Base-by-base conservation (phyloP, 1,139 yeast genomes). In the Yamadazyma trypodendri region DNA sequence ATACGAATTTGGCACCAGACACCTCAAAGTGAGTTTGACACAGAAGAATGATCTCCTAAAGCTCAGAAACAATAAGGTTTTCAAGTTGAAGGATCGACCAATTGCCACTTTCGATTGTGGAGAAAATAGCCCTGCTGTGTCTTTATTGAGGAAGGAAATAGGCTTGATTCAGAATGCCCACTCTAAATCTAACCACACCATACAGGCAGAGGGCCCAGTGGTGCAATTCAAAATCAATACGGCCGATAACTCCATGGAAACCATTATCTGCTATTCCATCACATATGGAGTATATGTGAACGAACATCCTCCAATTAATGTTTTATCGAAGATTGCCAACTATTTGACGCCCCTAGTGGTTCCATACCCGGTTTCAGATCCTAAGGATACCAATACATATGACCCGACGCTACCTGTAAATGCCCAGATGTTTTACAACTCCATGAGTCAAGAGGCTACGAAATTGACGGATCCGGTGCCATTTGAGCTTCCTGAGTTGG, bases 401-500 rank as follows among this genome's bases (percentile, higher is more conserved):
- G 47, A 47, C 23, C 39, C 46, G 1, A 14, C 46, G 31, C 14
- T 32, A 7, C 48, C 52, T 5, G 51, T 54, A 2, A 48, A 46
- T 9, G 55, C 65, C 1, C 60, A 56, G 15, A 40, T 58, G 20
- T 71, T 71, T 41, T 71, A 70, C 46, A 60, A 58, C 28, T 40
- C 62, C 3, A 60, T 70, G 35, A 57, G 71, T 2, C 61, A 60
- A 16, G 48, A 58, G 40, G 68, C 75, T 1, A 43, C 49, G 6
- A 33, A 36, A 6, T 43, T 66, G 32, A 55, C 63, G 0, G 31
- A 39, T 0, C 45, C 52, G 2, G 46, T 44, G 2, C 45, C 50
- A 2, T 57, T 63, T 40, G 68, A 66, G 22, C 52, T 72, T n/a
- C 75, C 79, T 0, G 79, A 72, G 29, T 56, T 81, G 13, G 71